Conservation (phyloP, 257 asterid genomes). For the Solanum boliviense region DNA sequence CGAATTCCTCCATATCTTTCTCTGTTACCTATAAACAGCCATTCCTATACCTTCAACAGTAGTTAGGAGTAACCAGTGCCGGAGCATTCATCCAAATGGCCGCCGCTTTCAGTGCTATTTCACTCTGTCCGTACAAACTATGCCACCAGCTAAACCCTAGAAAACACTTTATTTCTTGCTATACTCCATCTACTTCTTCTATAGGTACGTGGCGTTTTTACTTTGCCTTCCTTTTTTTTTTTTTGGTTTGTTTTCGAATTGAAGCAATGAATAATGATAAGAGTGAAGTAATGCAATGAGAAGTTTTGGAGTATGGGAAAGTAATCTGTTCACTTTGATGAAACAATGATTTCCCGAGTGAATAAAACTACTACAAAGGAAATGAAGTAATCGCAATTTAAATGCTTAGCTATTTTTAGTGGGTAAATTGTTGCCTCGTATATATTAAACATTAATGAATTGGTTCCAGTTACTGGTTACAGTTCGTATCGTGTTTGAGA, state of each 20-base stretch:
- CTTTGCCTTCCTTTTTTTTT: not conserved
- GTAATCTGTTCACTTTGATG: not conserved
- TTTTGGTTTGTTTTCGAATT: not conserved
- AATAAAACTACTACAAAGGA: not conserved
- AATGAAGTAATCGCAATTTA: not conserved
- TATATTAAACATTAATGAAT: not conserved
- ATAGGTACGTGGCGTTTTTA: not conserved
- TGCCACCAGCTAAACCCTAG: not conserved
- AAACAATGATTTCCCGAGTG: not conserved
- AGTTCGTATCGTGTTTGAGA: not conserved
- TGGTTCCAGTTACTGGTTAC: not conserved
- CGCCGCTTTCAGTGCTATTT: slow-evolving; percentile 7
- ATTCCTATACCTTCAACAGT: not conserved
- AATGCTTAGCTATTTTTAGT: not conserved
- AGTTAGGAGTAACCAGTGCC: not conserved
- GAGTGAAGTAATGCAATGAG: not conserved
- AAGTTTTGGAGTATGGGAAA: not conserved
- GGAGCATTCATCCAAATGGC: not conserved
- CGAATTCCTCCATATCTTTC: not conserved
- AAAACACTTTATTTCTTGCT: slow-evolving; percentile 1
- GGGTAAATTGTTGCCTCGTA: not conserved
- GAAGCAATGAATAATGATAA: not conserved
- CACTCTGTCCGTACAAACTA: slow-evolving; percentile 10
- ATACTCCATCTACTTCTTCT: not conserved
- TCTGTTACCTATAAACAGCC: not conserved